Evolutionary conservation across 805 yeast genomes (phyloP).

Genomic region (Saturnispora halmiae): DNA sequence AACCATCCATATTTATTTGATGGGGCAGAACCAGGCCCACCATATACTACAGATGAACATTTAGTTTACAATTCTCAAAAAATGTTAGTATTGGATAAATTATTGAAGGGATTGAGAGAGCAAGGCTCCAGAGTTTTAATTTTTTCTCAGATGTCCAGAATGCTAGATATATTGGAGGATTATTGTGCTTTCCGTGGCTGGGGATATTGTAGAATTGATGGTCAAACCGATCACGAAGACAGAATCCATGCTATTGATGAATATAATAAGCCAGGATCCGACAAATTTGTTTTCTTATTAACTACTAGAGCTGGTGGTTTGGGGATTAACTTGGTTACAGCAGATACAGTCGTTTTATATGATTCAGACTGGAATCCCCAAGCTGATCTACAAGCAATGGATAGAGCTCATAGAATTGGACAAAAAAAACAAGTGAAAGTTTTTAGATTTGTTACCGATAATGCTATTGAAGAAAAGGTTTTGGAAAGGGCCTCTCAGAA

Average conservation of each 20-base stretch:
- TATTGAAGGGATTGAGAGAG: conserved; percentile 57
- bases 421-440: conserved; percentile 94
- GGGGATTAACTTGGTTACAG: conserved; percentile 87
- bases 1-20: conserved; percentile 95
- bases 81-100: conserved; percentile 79
- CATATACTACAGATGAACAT: conserved; percentile 92
- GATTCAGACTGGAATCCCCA: conserved; percentile 99
- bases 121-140: conserved; percentile 86
- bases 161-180: conserved; percentile 85
- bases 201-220: conserved; percentile 88
- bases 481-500: conserved; percentile 94
- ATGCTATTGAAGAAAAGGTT: conserved; percentile 94
- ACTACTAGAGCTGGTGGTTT: conserved; percentile 97
- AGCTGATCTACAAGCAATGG: conserved; percentile 97
- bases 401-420: conserved; percentile 94
- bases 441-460: conserved; percentile 86
- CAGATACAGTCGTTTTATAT: conserved; percentile 79
- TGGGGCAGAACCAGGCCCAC: conserved; percentile 99
- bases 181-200: conserved; percentile 79
- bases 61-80: conserved; percentile 84
- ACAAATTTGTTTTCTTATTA: conserved; percentile 72
- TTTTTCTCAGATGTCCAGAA: conserved; percentile 88
- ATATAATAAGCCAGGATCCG: conserved; percentile 72
- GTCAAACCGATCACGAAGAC: conserved; percentile 87
- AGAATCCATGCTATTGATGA: conserved; percentile 90